phyloP scores from a whole-genome alignment of 768 basidiomycete genomes.

The Naganishia antarctica region DNA sequence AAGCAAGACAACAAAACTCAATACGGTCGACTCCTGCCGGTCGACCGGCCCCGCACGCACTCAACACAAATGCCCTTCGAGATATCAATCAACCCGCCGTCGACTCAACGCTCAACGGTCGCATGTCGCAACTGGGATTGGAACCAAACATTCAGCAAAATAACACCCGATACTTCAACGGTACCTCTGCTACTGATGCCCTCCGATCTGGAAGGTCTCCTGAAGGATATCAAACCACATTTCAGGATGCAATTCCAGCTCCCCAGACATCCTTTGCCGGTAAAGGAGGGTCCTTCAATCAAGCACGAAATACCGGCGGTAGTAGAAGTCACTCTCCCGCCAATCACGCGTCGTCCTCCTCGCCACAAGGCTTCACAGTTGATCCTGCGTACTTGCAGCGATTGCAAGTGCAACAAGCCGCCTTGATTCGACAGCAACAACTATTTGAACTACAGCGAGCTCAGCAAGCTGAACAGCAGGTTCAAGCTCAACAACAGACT shows the following conservation, averaged over 20 bases:
- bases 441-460: background rate
- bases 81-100: background rate
- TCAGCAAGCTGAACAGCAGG: conserved; percentile 2
- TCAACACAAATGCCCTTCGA: background rate
- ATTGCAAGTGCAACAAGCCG: conserved; percentile 8
- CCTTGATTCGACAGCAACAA: conserved; percentile 12
- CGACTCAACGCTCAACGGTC: background rate
- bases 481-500: conserved; percentile 14
- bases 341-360: background rate
- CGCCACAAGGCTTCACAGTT: background rate
- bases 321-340: background rate
- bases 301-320: background rate
- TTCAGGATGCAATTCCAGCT: background rate
- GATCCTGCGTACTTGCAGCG: conserved; percentile 3
- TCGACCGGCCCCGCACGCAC: background rate
- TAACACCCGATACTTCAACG: background rate
- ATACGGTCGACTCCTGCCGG: background rate
- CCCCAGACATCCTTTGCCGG: background rate
- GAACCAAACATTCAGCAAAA: background rate
- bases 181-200: conserved; percentile 2
- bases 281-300: background rate
- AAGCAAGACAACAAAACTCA: background rate
- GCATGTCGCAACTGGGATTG: conserved; percentile 1
- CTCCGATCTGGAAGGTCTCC: background rate
- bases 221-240: background rate